phyloP scores from a whole-genome alignment of 1,284 basidiomycete species.

The Puccinia triticina region DNA sequence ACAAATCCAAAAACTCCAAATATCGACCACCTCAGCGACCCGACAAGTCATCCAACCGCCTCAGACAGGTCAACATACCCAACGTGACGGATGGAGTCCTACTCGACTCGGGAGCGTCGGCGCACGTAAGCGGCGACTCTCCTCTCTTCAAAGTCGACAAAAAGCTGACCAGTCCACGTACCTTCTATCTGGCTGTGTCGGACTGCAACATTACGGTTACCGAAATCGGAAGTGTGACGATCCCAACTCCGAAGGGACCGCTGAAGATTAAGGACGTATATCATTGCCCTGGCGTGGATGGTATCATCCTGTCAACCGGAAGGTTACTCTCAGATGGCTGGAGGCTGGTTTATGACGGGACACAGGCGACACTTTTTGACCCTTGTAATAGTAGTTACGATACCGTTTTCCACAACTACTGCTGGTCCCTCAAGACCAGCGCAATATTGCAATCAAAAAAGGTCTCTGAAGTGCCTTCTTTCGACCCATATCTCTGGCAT shows the following conservation, averaged over 20 bases:
- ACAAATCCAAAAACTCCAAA: background rate
- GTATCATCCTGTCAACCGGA: background rate
- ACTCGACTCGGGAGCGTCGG: background rate
- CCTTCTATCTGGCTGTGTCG: background rate
- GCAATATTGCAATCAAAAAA: too few relatives aligned
- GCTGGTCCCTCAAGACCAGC: too few relatives aligned
- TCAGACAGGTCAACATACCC: background rate
- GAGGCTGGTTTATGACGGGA: too few relatives aligned
- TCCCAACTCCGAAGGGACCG: background rate
- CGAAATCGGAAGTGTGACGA: background rate
- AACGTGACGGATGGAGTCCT: background rate
- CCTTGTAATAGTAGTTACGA: too few relatives aligned
- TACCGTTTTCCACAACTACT: too few relatives aligned
- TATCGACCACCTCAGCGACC: background rate
- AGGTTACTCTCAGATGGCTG: background rate
- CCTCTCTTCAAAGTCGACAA: too few relatives aligned
- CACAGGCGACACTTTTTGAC: too few relatives aligned
- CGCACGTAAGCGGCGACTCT: too few relatives aligned
- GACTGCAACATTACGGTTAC: background rate
- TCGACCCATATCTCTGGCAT: too few relatives aligned
- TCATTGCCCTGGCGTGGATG: background rate
- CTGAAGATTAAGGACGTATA: slow-evolving; percentile 13
- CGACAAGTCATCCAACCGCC: background rate
- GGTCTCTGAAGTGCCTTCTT: too few relatives aligned
- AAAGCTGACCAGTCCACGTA: background rate